Evolutionary conservation across 371 early-diverging fungal species (phyloP).

Genomic region (Saksenaea oblongispora): DNA sequence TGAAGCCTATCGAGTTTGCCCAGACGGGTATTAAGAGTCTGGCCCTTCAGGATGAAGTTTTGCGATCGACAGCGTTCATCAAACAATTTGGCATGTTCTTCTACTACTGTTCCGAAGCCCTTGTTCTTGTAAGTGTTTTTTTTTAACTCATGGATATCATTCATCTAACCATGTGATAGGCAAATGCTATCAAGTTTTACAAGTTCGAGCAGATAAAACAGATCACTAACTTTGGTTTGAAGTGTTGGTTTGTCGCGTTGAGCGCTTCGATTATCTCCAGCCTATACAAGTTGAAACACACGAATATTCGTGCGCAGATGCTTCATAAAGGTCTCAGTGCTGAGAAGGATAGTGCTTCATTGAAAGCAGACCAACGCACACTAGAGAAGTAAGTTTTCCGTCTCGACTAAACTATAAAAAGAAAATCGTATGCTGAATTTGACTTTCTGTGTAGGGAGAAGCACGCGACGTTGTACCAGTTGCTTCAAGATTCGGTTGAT

Average conservation of each 20-base stretch:
- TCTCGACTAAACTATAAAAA: not conserved
- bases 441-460: slow-evolving; percentile 46
- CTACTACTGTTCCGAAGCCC: slow-evolving; percentile 57
- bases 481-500: slow-evolving; percentile 66
- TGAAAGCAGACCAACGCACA: slow-evolving; percentile 28
- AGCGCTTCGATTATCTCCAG: slow-evolving; percentile 55
- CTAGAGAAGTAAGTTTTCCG: slow-evolving; percentile 44
- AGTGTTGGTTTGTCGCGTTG: slow-evolving; percentile 68
- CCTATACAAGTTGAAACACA: slow-evolving; percentile 57
- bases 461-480: slow-evolving; percentile 45
- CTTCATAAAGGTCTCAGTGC: slow-evolving; percentile 36
- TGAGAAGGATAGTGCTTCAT: slow-evolving; percentile 11
- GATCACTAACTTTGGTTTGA: slow-evolving; percentile 47
- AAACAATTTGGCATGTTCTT: slow-evolving; percentile 53
- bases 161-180: slow-evolving; percentile 6
- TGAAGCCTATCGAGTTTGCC: slow-evolving; percentile 62
- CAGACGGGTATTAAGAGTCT: slow-evolving; percentile 53
- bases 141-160: not conserved
- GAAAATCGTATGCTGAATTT: not conserved
- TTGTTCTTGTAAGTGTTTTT: slow-evolving; percentile 52
- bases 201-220: slow-evolving; percentile 54
- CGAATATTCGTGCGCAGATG: slow-evolving; percentile 33
- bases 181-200: slow-evolving; percentile 55
- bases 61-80: slow-evolving; percentile 43
- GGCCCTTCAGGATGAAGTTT: slow-evolving; percentile 47